Percentiles rank a stretch among this genome's conserved stretches.
Conservation (phyloP, 2,329 filamentous ascomycete species). For the Aaosphaeria pasadenensis region DNA sequence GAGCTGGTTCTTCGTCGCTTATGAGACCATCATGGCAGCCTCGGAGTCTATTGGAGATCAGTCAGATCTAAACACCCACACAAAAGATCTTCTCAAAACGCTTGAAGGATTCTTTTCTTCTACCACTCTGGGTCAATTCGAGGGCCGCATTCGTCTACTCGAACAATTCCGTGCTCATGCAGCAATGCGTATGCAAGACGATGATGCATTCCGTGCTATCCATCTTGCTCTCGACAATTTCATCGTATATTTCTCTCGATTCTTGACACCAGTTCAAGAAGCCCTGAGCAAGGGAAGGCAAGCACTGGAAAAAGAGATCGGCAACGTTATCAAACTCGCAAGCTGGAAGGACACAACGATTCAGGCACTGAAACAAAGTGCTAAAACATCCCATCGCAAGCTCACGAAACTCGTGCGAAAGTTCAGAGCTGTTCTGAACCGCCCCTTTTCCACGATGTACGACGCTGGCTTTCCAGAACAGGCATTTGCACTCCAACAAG, state of each 20-base stretch:
- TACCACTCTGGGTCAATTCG: constrained; percentile 79
- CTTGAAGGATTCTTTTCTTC: constrained; percentile 76
- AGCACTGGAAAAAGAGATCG: constrained; percentile 85
- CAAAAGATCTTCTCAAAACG: constrained; percentile 67
- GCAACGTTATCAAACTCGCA: constrained; percentile 85
- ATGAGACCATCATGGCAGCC: constrained; percentile 79
- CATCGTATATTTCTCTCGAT: constrained; percentile 70
- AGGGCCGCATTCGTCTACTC: constrained; percentile 68
- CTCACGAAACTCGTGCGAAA: constrained; percentile 89
- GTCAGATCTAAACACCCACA: constrained; percentile 61
- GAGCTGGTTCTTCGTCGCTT: constrained; percentile 96
- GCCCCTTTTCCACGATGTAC: constrained; percentile 66
- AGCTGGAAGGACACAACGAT: constrained; percentile 99
- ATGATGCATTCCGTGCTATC: constrained; percentile 50
- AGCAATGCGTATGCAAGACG: constrained; percentile 57
- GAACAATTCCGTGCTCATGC: constrained; percentile 62
- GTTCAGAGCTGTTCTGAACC: constrained; percentile 75
- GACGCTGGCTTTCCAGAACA: constrained; percentile 30
- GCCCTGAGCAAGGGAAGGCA: constrained; percentile 65
- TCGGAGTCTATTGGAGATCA: constrained; percentile 63
- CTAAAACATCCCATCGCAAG: constrained; percentile 84
- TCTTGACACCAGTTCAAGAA: constrained; percentile 63
- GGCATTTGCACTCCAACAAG: constrained; percentile 2
- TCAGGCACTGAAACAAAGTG: constrained; percentile 81
- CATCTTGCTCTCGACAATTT: constrained; percentile 71